Base-by-base conservation (phyloP, 2,329 filamentous ascomycete genomes). In the Stemphylium vesicarium region DNA sequence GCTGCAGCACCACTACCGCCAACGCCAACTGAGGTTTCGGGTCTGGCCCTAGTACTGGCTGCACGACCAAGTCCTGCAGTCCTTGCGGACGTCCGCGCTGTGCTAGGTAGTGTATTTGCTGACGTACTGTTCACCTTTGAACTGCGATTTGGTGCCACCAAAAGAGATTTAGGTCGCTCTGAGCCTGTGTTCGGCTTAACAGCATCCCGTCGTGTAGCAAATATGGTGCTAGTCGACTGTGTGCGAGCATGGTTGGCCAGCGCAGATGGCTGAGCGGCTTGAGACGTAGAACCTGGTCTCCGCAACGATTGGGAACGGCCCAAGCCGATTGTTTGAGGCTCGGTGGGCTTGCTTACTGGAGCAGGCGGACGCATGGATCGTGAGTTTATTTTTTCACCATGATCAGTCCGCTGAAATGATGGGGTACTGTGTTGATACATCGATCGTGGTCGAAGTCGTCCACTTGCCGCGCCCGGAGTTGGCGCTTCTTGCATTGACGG, bases 241-340 rank as follows among this genome's bases (percentile, higher is more conserved):
- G 68, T 69, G 20, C 71, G 64, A 15, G 59, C 52, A 44, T 74
- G 71, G 18, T 39, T 22, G n/a, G 56, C 48, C 12, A 43, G 37
- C 18, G 36, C 56, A 41, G 56, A 29, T 29, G 59, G 11, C 16
- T 56, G 60, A 50, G 51, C 39, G 31, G 62, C 29, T 39, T 66
- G 68, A 15, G 62, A 53, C 42, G 65, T 24, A 41, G 52, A 35
- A 20, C 31, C 60, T 29, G 70, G 69, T 45, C 64, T 70, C n/a
- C 71, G 68, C 9, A 74, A 48, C 9, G 72, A 74, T 44, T 68
- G 67, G 13, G 72, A 63, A 37, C 70, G 65, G 24, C 46, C 57
- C 22, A 74, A 22, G 16, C 62, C 64, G 10, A 56, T 41, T 4
- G 60, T 53, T 22, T 52, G 59, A 11, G 61, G 45, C 42, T 59